Evolutionary conservation across 345 rosid genomes (phyloP).

Genomic region (Mercurialis annua): DNA sequence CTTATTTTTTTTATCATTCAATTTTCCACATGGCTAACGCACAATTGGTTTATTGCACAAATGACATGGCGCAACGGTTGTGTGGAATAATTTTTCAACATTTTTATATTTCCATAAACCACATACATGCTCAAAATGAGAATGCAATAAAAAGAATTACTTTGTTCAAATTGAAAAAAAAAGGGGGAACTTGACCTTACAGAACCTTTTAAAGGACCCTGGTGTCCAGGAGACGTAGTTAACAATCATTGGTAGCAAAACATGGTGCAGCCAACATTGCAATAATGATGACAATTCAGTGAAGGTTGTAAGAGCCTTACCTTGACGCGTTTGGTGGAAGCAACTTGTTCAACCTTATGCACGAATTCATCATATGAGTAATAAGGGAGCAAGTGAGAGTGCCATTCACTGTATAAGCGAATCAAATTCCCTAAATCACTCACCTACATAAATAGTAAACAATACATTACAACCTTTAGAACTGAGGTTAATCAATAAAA

Average conservation of each 20-base stretch:
- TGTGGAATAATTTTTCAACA: no score
- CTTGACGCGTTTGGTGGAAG: constrained; percentile 74
- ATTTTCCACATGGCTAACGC: no score
- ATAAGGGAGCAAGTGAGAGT: constrained; percentile 71
- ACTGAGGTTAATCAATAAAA: no score
- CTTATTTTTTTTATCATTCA: no score
- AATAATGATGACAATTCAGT: neutral
- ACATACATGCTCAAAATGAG: no score
- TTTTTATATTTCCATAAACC: no score
- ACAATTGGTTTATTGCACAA: no score
- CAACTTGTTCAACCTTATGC: constrained; percentile 74
- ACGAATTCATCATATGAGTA: constrained; percentile 84
- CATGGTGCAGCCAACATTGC: neutral
- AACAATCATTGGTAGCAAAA: neutral
- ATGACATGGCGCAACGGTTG: no score
- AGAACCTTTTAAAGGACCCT: neutral
- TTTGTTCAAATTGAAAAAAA: no score
- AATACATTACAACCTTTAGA: no score
- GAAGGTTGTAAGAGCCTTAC: constrained; percentile 27
- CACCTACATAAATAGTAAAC: constrained; percentile 36
- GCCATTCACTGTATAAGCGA: constrained; percentile 80
- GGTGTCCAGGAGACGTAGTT: neutral
- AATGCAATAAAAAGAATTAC: no score
- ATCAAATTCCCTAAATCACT: constrained; percentile 75
- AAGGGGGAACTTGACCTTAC: neutral